Base-by-base conservation (phyloP, 495 filamentous ascomycete species). In the Margaritispora aquatica region DNA sequence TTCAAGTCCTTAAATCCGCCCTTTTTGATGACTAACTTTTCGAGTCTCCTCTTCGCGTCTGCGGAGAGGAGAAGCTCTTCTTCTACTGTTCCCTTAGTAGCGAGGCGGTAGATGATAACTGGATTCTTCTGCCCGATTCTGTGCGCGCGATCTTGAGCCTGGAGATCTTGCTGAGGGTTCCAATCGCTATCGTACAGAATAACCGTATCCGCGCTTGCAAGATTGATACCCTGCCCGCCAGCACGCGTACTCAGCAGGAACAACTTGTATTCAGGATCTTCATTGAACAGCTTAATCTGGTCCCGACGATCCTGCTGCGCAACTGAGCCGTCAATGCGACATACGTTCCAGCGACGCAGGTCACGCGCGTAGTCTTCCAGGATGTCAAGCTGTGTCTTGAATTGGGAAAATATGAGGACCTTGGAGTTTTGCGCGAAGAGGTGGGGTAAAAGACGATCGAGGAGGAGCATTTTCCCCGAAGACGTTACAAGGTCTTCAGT, bases 91-190 rank as follows among this genome's bases (percentile, higher is more conserved):
- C 87, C 89, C 66, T 92, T 90, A 0, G 94, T 98, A 0, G 94
- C 94, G 15, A 98, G 82, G 5, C 94, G 88, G 73, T 94, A 98
- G n/a, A 98, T 86, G 21, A 98, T 82, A 7, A 98, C 94, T 0
- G 92, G 92, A 21, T 85, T 80, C 31, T 84, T 96, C 69, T 98
- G 94, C 0, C 94, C 94, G 53, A 98, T 97, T 31, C 94, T 84
- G 68, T 98, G 94, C 1, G 88, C 90, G 20, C 94, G 88, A 66
- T 98, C 94, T 70, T 96, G 91, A 0, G 94, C 94, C 69, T 98
- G 94, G 17, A 98, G 79, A 71, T 98, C 94, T 67, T 96, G 91
- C 70, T 97, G 94, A 0, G 94, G 94, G 68, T 98, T 98, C 93
- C 94, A 98, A 70, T 98, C 94, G 26, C 83, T 89, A 71, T 99